phyloP scores from a whole-genome alignment of 176 grass and related monocot species.

The Carex scoparia region DNA sequence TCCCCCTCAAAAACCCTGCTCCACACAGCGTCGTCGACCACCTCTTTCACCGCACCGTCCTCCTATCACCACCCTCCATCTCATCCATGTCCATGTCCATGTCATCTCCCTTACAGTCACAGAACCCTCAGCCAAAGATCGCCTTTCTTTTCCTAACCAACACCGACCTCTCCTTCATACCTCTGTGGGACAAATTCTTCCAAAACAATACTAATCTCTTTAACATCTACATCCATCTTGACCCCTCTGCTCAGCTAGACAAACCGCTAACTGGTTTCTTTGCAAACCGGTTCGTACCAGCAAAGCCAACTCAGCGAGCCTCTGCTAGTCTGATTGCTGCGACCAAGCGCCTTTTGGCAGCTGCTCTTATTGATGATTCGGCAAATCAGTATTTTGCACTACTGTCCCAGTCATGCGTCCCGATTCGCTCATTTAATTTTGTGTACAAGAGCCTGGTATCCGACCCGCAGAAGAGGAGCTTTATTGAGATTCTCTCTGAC shows the following conservation, averaged over 20 bases:
- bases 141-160: constrained; percentile 86
- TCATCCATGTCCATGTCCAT: constrained; percentile 16
- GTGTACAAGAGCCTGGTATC: constrained; percentile 33
- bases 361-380: constrained; percentile 54
- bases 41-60: not conserved
- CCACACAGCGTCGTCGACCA: too few relatives aligned
- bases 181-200: constrained; percentile 83
- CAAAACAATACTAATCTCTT: constrained; percentile 28
- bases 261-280: constrained; percentile 36
- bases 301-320: constrained; percentile 51
- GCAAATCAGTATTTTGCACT: constrained; percentile 80
- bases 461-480: constrained; percentile 42
- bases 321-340: constrained; percentile 77
- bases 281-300: constrained; percentile 51
- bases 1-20: not conserved
- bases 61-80: constrained; percentile 34
- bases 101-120: constrained; percentile 38
- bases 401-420: constrained; percentile 68
- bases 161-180: constrained; percentile 71
- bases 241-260: constrained; percentile 32
- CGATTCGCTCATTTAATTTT: constrained; percentile 62
- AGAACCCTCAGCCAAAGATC: constrained; percentile 47
- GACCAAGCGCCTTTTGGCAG: constrained; percentile 52
- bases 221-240: constrained; percentile 78
- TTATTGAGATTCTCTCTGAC: constrained; percentile 80